These are phyloP conservation scores for Epichloe sibirici DNA, from an alignment of 2,329 filamentous ascomycete species.

Conservation along the genomic window DNA sequence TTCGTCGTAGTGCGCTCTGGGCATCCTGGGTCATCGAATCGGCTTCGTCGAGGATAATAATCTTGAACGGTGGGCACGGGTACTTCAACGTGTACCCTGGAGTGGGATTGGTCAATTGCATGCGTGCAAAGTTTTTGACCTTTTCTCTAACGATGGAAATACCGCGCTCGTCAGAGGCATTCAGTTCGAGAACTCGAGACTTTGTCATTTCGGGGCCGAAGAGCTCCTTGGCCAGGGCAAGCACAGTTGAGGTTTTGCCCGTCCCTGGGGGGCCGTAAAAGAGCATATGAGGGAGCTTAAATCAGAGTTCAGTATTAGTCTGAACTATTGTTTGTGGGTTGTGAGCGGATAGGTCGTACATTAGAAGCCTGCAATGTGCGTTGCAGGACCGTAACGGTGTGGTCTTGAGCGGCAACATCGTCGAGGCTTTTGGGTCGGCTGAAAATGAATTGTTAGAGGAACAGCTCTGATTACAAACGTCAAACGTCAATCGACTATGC, in stretches of 20 bases:
- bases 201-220: conserved; percentile 92
- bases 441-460: neutral
- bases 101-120: conserved; percentile 79
- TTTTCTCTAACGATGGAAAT: conserved; percentile 96
- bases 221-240: conserved; percentile 92
- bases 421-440: conserved; percentile 88
- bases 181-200: conserved; percentile 92
- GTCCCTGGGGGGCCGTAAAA: conserved; percentile 97
- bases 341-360: conserved; percentile 30
- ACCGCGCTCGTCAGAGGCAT: conserved; percentile 96
- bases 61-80: conserved; percentile 96
- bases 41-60: conserved; percentile 95
- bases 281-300: conserved; percentile 88
- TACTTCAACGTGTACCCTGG: conserved; percentile 58
- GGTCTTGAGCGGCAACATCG: conserved; percentile 95
- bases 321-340: neutral
- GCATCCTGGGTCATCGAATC: conserved; percentile 99
- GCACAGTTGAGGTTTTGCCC: conserved; percentile 94
- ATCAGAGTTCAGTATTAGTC: conserved; percentile 2
- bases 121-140: conserved; percentile 94
- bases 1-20: conserved; percentile 80
- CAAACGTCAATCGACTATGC: conserved; percentile 12
- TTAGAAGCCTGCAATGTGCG: conserved; percentile 91
- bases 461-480: neutral
- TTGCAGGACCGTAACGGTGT: conserved; percentile 86